Base-by-base conservation (phyloP, 352 stramenopile genomes). In the Phytophthora boehmeriae region DNA sequence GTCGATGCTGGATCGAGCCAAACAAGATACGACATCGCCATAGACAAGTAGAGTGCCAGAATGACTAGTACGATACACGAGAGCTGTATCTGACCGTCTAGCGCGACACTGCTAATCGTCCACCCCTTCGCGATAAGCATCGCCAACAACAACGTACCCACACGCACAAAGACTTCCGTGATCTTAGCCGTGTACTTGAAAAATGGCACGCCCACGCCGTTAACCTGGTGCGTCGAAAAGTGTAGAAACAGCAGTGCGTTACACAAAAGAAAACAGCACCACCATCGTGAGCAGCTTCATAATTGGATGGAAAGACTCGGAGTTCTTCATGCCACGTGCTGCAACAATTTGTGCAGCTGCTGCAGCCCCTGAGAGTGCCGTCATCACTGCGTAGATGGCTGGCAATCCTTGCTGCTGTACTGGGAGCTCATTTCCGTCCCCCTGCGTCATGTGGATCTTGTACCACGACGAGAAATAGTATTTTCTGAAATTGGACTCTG, bases 401-500 rank as follows among this genome's bases (percentile, higher is more conserved):
- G 71, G 59, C 63, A 92, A 66, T 4, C 75, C 83, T 44, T 89
- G 66, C 28, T 91, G 70, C 50, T 92, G 78, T 16, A 91, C 80
- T 3, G 82, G 77, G 8, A 92, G 74, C 54, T 94, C 83, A 20
- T 70, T 81, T 4, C 77, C 81, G 30, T 89, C 69, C 10, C 46
- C 65, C 39, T 92, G 83, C 10, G 75, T 89, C 77, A 92, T 87
- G 79, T 93, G 85, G 43, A 93, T 71, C 8, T 78, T 74, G 63
- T 87, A 92, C 85, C 82, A 92, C 8, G 82, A 78, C 22, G 81
- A 79, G 51, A 94, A 94, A 64, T 89, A 91, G 51, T 88, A 93
- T 68, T 85, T 79, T 13, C 75, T 68, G 61, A 91, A 92, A 44
- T 81, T 84, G 47, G 72, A 56, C 42, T 90, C 78, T 0, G 84